Evolutionary conservation across 805 yeast genomes (phyloP), one percentile per base, ranked within the genome.

Genomic region (Spathaspora arborariae): DNA sequence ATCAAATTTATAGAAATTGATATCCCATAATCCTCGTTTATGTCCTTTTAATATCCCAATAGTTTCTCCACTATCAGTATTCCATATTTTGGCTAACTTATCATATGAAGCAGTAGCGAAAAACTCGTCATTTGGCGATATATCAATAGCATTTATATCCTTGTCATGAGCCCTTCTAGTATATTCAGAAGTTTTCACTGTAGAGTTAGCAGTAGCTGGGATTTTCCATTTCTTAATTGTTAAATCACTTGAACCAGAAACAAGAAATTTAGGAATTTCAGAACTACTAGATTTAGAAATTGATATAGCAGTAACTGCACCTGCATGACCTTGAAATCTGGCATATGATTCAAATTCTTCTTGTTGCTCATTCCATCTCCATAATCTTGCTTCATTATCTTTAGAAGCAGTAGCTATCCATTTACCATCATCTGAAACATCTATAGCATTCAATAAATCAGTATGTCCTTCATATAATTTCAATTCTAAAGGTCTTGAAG

Each of bases 101-200:
- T 94, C 99, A 62, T 87, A 96, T 10, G 96, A 87, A 2, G 96
- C 98, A 1, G 97, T 85, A 0, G 96, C 98, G 58, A 94, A 83
- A 43, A 77, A 73, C 52, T 84, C 85, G 64, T 92, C 95, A 59
- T 90, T 88, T 15, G 97, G 96, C n/a, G 97, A 78, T 3, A 94
- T 74, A 53, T 90, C 97, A 45, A 94, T 69, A 2, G 92, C 79
- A 58, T 94, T 95, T 50, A 94, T 94, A 64, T 94, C 97, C 63
- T 92, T 94, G 46, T 94, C 98, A 63, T 94, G 99, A 1, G 97
- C 98, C 59, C 91, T 81, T 72, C 97, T 81, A 0, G 99, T 94
- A 64, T 85, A 94, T 45, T 83, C 89, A 2, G 97, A 86, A 2
- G 75, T 70, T 55, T 76, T 81, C 5, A 87, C 74, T 20, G 20